phyloP scores from a whole-genome alignment of 2,329 filamentous ascomycete species.

The Pyricularia grisea region DNA sequence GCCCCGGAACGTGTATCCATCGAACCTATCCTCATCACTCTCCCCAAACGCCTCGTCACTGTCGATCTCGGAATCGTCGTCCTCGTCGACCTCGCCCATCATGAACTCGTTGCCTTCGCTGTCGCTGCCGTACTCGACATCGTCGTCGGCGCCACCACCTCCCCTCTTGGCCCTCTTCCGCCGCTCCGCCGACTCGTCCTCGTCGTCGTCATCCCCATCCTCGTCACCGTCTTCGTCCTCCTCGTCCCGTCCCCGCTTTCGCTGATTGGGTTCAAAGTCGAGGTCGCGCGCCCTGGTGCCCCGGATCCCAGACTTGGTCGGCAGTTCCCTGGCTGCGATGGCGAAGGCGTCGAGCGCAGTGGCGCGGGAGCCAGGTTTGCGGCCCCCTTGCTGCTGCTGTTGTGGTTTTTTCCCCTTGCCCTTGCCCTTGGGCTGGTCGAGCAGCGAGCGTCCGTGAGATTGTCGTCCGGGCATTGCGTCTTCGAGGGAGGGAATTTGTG shows the following conservation, averaged over 20 bases:
- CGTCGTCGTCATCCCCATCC: slow-evolving; percentile 46
- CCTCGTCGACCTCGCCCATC: slow-evolving; percentile 53
- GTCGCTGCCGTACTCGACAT: slow-evolving; percentile 68
- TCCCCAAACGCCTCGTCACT: slow-evolving; percentile 77
- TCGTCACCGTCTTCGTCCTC: slow-evolving; percentile 36
- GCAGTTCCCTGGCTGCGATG: slow-evolving; percentile 43
- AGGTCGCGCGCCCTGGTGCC: slow-evolving; percentile 35
- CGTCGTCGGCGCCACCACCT: slow-evolving; percentile 30
- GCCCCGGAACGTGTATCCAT: slow-evolving; percentile 55
- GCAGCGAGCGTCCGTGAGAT: slow-evolving; percentile 44
- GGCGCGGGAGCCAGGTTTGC: slow-evolving; percentile 2
- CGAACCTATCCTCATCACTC: slow-evolving; percentile 78
- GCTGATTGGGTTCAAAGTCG: slow-evolving; percentile 35
- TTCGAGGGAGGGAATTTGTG: neutral
- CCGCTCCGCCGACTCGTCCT: slow-evolving; percentile 53
- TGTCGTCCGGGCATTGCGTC: slow-evolving; percentile 46
- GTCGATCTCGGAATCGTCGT: slow-evolving; percentile 56
- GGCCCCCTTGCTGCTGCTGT: neutral
- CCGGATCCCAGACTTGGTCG: slow-evolving; percentile 22
- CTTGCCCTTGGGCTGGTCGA: slow-evolving; percentile 13
- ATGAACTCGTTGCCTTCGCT: slow-evolving; percentile 81
- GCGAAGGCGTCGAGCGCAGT: slow-evolving; percentile 47
- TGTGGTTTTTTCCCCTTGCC: slow-evolving; percentile 15
- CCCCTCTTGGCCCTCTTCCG: slow-evolving; percentile 25
- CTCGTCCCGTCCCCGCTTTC: slow-evolving; percentile 31